These are phyloP conservation scores for Starmerella powellii DNA, from an alignment of 805 yeast genomes.

Conservation along the genomic window DNA sequence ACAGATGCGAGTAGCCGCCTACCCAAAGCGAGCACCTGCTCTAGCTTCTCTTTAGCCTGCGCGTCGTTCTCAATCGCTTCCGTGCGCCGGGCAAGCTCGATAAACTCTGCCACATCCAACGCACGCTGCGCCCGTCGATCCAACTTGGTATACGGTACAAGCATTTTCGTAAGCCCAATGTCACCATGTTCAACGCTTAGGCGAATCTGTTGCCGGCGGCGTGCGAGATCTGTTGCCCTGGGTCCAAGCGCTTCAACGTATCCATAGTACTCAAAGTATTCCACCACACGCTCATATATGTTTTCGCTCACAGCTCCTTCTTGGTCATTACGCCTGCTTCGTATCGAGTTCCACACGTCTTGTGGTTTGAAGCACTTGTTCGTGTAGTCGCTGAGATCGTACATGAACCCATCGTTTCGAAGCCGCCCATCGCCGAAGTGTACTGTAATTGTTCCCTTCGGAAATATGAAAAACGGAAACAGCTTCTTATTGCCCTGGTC, in stretches of 20 bases:
- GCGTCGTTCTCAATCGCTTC: too few species aligned
- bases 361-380: too few species aligned
- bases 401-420: constrained; percentile 9
- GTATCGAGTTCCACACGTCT: too few species aligned
- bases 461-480: constrained; percentile 1
- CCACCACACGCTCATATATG: not conserved
- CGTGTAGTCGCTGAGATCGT: constrained; percentile 1
- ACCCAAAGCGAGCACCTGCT: not conserved
- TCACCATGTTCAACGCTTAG: not conserved
- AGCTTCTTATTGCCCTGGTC: not conserved
- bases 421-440: constrained; percentile 5
- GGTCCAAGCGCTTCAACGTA: not conserved
- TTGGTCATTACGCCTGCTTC: too few species aligned
- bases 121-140: not conserved
- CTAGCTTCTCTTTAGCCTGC: not conserved
- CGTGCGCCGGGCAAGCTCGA: constrained; percentile 3
- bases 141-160: not conserved
- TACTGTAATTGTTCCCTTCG: not conserved
- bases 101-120: constrained; percentile 5
- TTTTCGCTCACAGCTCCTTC: not conserved
- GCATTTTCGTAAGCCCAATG: not conserved
- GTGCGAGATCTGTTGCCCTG: not conserved
- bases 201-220: not conserved
- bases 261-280: constrained; percentile 6
- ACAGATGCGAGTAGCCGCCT: not conserved